These are phyloP conservation scores for Zoysia pacifica DNA, from an alignment of 176 grass and related monocot species.

Conservation along the genomic window DNA sequence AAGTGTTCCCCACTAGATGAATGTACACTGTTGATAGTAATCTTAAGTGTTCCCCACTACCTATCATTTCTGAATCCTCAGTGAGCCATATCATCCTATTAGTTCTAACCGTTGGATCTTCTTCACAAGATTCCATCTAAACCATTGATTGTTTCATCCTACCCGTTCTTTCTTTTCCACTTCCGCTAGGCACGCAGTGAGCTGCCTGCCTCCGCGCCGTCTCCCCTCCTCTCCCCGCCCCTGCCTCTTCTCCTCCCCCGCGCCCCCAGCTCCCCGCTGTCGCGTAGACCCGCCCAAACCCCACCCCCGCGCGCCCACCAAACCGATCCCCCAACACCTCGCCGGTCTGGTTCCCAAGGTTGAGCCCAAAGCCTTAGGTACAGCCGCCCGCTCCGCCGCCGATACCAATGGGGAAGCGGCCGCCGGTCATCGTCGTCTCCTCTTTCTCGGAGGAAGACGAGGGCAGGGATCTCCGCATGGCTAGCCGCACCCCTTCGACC, in stretches of 20 bases:
- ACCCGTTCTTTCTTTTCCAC: too few relatives aligned
- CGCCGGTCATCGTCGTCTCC: slow-evolving; percentile 43
- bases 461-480: slow-evolving; percentile 17
- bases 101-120: too few relatives aligned
- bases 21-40: too few relatives aligned
- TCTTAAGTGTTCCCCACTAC: too few relatives aligned
- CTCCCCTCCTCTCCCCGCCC: neutral
- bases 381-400: neutral
- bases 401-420: slow-evolving; percentile 50
- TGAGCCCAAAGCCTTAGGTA: slow-evolving; percentile 7
- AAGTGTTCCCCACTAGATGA: too few relatives aligned
- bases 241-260: neutral
- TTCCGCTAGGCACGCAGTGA: too few relatives aligned
- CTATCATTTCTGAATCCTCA: too few relatives aligned
- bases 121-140: too few relatives aligned
- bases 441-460: slow-evolving; percentile 38
- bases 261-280: neutral
- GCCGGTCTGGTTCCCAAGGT: neutral
- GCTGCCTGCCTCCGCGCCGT: too few relatives aligned
- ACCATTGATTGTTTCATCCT: too few relatives aligned
- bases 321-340: slow-evolving; percentile 21
- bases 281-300: slow-evolving; percentile 14
- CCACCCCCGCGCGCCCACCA: slow-evolving; percentile 6
- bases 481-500: slow-evolving; percentile 22
- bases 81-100: too few relatives aligned